phyloP scores from a whole-genome alignment of 2,329 filamentous ascomycete genomes.

The Fusarium lateritium region DNA sequence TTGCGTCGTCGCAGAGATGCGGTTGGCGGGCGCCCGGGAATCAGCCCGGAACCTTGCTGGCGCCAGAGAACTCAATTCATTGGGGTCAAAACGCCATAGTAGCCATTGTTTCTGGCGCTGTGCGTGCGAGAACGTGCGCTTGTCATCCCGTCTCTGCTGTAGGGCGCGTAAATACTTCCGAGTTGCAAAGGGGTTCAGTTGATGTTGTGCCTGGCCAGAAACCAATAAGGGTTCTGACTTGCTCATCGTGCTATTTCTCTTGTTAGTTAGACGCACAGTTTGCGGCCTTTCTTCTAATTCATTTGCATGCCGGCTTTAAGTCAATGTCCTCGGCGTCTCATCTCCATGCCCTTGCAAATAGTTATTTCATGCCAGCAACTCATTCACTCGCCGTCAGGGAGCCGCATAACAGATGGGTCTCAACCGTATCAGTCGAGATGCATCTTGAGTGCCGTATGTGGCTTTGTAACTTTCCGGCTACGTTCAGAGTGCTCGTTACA shows the following conservation, averaged over 20 bases:
- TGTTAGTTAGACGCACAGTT: conserved; percentile 7
- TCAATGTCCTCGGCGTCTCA: conserved; percentile 20
- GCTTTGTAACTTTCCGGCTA: conserved; percentile 21
- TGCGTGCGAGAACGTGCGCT: conserved; percentile 15
- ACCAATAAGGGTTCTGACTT: conserved; percentile 21
- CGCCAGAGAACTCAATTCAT: conserved; percentile 42
- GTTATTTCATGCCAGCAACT: conserved; percentile 13
- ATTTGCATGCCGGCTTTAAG: conserved; percentile 28
- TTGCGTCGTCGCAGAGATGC: conserved; percentile 28
- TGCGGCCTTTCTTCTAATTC: conserved; percentile 5
- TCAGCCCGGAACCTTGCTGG: conserved; percentile 35
- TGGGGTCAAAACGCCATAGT: conserved; percentile 22
- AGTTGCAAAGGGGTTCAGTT: conserved; percentile 1
- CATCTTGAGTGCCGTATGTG: conserved; percentile 21
- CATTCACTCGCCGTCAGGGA: conserved; percentile 9
- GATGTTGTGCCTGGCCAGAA: conserved; percentile 1
- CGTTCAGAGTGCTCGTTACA: conserved; percentile 21
- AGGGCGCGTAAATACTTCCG: conserved; percentile 7
- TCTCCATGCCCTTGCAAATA: conserved; percentile 5
- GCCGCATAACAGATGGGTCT: conserved; percentile 11
- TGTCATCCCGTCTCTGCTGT: conserved; percentile 8
- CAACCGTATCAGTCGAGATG: conserved; percentile 34
- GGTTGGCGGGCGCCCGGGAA: conserved; percentile 21
- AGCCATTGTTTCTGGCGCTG: conserved; percentile 27
- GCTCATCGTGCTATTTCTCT: conserved; percentile 17